Percentiles rank a stretch among this genome's conserved stretches.
phyloP scores from a whole-genome alignment of 2,329 filamentous ascomycete genomes.

The Fusarium subtropicale region DNA sequence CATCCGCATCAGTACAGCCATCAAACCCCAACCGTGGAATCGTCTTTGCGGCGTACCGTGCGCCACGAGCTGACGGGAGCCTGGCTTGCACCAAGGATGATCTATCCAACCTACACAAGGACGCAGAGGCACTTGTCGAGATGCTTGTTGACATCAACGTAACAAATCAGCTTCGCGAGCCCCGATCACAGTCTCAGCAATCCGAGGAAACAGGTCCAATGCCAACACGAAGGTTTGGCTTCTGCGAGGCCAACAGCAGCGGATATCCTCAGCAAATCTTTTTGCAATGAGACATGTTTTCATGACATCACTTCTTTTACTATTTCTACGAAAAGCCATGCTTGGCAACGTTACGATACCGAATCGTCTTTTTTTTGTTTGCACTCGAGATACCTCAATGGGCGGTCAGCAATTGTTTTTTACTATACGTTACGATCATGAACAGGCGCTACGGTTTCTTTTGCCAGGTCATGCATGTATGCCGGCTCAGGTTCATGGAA shows the following conservation, averaged over 20 bases:
- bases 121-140: slow-evolving; percentile 65
- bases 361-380: slow-evolving; percentile 28
- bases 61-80: slow-evolving; percentile 55
- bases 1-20: slow-evolving; percentile 41
- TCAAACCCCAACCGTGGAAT: slow-evolving; percentile 61
- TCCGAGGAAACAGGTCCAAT: slow-evolving; percentile 56
- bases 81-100: slow-evolving; percentile 54
- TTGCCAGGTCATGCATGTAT: slow-evolving; percentile 19
- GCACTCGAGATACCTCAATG: slow-evolving; percentile 48
- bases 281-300: slow-evolving; percentile 20
- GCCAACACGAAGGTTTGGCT: slow-evolving; percentile 45
- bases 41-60: slow-evolving; percentile 67
- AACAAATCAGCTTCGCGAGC: slow-evolving; percentile 52
- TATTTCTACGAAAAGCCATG: slow-evolving; percentile 8
- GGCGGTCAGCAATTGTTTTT: slow-evolving; percentile 40
- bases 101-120: slow-evolving; percentile 59
- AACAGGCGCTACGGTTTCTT: slow-evolving; percentile 44
- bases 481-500: slow-evolving; percentile 10
- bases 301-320: slow-evolving; percentile 21
- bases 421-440: slow-evolving; percentile 46
- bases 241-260: not conserved
- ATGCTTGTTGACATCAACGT: slow-evolving; percentile 64
- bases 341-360: slow-evolving; percentile 8
- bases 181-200: slow-evolving; percentile 42
- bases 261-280: not conserved